These are phyloP conservation scores for Lenzites betulinus DNA, from an alignment of 768 basidiomycete species.

Conservation along the genomic window DNA sequence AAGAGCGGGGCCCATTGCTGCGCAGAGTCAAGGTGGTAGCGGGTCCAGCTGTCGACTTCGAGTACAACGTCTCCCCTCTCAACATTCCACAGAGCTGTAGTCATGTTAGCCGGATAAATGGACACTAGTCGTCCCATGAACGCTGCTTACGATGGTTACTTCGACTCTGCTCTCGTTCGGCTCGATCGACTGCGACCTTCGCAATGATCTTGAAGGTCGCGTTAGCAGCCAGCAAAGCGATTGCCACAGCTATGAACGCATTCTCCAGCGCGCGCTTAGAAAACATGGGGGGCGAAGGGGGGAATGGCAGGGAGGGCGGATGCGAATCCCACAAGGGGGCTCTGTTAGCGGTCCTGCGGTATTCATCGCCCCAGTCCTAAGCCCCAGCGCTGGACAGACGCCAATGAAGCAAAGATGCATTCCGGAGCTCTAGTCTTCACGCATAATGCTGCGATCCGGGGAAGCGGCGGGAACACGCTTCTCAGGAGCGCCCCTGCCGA, in stretches of 20 bases:
- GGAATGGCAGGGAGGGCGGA: background rate
- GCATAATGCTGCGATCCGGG: background rate
- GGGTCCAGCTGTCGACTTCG: slow-evolving; percentile 15
- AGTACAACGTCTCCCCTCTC: slow-evolving; percentile 14
- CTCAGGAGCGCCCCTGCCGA: background rate
- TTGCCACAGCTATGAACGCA: slow-evolving; percentile 1
- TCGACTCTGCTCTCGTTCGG: background rate
- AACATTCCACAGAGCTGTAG: slow-evolving; percentile 7
- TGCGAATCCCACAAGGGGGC: background rate
- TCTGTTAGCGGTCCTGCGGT: background rate
- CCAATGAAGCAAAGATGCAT: too few relatives aligned
- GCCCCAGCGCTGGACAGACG: background rate
- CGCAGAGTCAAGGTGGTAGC: slow-evolving; percentile 14
- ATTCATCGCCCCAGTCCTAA: background rate
- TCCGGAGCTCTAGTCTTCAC: background rate
- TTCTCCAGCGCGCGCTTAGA: slow-evolving; percentile 8
- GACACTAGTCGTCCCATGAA: too few relatives aligned
- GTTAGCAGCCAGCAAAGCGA: background rate
- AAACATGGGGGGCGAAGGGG: background rate
- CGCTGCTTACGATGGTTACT: background rate
- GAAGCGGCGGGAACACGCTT: background rate
- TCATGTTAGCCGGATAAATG: background rate
- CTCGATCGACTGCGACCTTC: background rate
- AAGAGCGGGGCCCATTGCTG: slow-evolving; percentile 30
- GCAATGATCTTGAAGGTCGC: slow-evolving; percentile 3